phyloP scores from a whole-genome alignment of 192 early-diverging fungal genomes.

The Coemansia sp. region DNA sequence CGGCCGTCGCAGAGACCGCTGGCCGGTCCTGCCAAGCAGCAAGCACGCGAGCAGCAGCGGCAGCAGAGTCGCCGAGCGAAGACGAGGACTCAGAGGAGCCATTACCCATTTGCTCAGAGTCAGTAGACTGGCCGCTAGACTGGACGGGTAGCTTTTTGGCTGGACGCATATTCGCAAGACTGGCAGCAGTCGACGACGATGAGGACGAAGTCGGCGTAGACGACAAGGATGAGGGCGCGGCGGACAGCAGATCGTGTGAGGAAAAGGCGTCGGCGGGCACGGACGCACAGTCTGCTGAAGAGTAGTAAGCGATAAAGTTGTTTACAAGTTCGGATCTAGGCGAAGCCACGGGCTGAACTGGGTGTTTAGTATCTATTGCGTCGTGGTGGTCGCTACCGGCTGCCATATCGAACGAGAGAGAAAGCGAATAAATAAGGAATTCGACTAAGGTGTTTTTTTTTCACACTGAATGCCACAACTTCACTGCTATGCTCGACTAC shows the following conservation, averaged over 20 bases:
- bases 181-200: conserved; percentile 16
- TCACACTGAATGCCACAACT: neutral
- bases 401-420: conserved; percentile 28
- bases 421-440: neutral
- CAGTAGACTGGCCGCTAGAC: conserved; percentile 40
- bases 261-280: conserved; percentile 13
- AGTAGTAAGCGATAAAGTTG: conserved; percentile 48
- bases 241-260: conserved; percentile 17
- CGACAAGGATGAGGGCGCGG: conserved; percentile 14
- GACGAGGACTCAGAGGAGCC: conserved; percentile 40
- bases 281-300: conserved; percentile 6
- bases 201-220: conserved; percentile 15
- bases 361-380: conserved; percentile 20
- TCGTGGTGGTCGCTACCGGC: conserved; percentile 22
- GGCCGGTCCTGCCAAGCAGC: conserved; percentile 54
- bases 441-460: neutral
- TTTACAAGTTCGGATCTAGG: conserved; percentile 39
- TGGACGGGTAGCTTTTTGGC: conserved; percentile 21
- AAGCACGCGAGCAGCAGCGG: conserved; percentile 53
- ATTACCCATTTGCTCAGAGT: conserved; percentile 40
- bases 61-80: conserved; percentile 50
- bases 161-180: conserved; percentile 26
- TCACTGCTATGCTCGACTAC: neutral
- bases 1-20: neutral
- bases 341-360: conserved; percentile 9